Evolutionary conservation across 306 rosid genomes (phyloP), one percentile per base, ranked within the genome.

Genomic region (Begonia loranthoides): DNA sequence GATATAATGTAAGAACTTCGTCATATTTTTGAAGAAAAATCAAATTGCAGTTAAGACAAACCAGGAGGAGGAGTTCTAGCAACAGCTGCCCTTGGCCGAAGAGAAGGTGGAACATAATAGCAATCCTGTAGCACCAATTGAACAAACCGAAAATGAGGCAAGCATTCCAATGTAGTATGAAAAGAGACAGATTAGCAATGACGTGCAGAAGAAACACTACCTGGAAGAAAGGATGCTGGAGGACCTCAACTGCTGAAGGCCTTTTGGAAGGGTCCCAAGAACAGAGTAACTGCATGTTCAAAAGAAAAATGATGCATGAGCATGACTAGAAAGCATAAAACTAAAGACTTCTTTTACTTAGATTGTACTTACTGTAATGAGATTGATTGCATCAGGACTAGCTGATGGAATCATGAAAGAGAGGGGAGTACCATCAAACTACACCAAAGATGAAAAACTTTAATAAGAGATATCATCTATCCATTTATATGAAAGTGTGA

Each of bases 211-310:
- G 36, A 28, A 28, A 52, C 53, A 28, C 13, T 43, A 82, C 99
- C 90, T 86, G 94, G 55, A 92, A 92, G 86, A 92, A 92, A 66
- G 96, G 96, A 73, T 92, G 94, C 58, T 92, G 99, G 60, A 92
- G 99, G 60, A 81, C 94, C 77, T 75, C 96, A 17, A 66, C 61
- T 65, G 99, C 96, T 10, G 96, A 61, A 52, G 99, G 99, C 77
- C 99, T 92, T 74, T 74, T 86, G 68, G 72, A 66, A 11, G 99
- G 96, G 70, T 92, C 99, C 99, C 99, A 92, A 4, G 93, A 83
- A 69, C 96, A 86, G 61, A 92, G 99, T 22, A 88, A 74, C 99
- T 92, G 48, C 45, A 80, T 12, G 51, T 15, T 15, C 7, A 34
- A 36, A 15, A 15, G 17, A 17, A 17, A 41, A n/a, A 40, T 17